Conservation (phyloP, 1,284 basidiomycete genomes). For the Leccinum fallax region DNA sequence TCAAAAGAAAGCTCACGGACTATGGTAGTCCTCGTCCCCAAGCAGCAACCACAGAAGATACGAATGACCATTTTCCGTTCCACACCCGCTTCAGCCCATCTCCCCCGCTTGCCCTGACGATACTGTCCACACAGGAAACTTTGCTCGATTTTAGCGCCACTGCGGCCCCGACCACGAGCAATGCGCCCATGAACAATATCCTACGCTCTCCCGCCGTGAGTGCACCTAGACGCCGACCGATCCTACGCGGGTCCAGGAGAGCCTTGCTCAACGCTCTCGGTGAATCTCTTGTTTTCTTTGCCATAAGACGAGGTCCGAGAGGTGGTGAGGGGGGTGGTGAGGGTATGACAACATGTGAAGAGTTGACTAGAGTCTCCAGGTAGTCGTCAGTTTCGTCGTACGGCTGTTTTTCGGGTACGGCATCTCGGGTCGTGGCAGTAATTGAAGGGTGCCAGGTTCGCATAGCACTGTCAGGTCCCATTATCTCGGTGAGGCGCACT, state of each 20-base stretch:
- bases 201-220: conserved; percentile 42
- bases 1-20: background rate
- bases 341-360: conserved; percentile 58
- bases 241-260: conserved; percentile 28
- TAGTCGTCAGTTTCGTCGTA: conserved; percentile 45
- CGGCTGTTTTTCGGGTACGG: conserved; percentile 12
- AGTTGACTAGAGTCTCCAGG: conserved; percentile 63
- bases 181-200: conserved; percentile 61
- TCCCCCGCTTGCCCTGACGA: conserved; percentile 17
- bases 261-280: conserved; percentile 24
- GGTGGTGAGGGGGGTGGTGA: conserved; percentile 32
- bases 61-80: conserved; percentile 28
- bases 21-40: conserved; percentile 33
- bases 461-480: conserved; percentile 67
- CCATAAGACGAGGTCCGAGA: conserved; percentile 3
- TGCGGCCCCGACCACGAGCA: conserved; percentile 67
- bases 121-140: conserved; percentile 18
- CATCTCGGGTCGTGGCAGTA: conserved; percentile 3
- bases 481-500: conserved; percentile 57
- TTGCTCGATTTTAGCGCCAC: conserved; percentile 48
- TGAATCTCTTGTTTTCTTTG: conserved; percentile 20
- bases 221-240: conserved; percentile 27
- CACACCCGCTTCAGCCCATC: conserved; percentile 30
- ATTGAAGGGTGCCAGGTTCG: conserved; percentile 32
- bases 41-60: conserved; percentile 29